phyloP scores from a whole-genome alignment of 2,329 filamentous ascomycete species.

The Hypoxylon rubiginosum region DNA sequence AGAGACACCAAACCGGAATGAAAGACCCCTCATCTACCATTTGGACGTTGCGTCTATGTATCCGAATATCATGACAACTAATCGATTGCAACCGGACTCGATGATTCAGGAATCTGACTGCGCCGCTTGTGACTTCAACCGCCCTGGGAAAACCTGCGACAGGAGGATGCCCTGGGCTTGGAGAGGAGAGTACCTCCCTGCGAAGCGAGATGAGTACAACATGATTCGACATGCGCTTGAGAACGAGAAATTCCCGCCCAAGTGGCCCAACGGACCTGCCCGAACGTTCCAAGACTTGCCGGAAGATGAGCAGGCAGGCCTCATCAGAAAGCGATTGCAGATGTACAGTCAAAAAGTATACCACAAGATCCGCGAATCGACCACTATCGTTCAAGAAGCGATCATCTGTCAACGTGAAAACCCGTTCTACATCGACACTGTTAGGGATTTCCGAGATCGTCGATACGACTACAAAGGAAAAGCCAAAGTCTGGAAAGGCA shows the following conservation, averaged over 20 bases:
- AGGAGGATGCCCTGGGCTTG: slow-evolving; percentile 95
- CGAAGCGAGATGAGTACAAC: slow-evolving; percentile 98
- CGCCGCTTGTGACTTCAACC: slow-evolving; percentile 97
- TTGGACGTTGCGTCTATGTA: slow-evolving; percentile 99
- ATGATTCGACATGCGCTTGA: slow-evolving; percentile 95
- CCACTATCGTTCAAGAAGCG: slow-evolving; percentile 91
- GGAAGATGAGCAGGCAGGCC: slow-evolving; percentile 82
- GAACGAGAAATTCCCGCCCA: slow-evolving; percentile 92
- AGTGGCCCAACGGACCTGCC: slow-evolving; percentile 75
- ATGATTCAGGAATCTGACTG: slow-evolving; percentile 98
- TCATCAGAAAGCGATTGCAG: slow-evolving; percentile 89
- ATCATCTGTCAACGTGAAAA: slow-evolving; percentile 99
- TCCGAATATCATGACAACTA: slow-evolving; percentile 99
- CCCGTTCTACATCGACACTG: slow-evolving; percentile 97
- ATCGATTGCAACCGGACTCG: slow-evolving; percentile 96
- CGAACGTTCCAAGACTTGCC: slow-evolving; percentile 85
- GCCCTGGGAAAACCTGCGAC: slow-evolving; percentile 97
- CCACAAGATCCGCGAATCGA: slow-evolving; percentile 97
- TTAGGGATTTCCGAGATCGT: slow-evolving; percentile 95
- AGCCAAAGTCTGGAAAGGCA: slow-evolving; percentile 98
- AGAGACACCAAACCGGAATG: slow-evolving; percentile 84
- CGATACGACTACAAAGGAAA: slow-evolving; percentile 99
- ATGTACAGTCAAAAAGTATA: slow-evolving; percentile 99
- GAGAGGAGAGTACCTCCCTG: slow-evolving; percentile 96
- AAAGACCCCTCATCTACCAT: slow-evolving; percentile 95